Evolutionary conservation across 2,329 filamentous ascomycete species (phyloP).

Genomic region (Colletotrichum simmondsii): DNA sequence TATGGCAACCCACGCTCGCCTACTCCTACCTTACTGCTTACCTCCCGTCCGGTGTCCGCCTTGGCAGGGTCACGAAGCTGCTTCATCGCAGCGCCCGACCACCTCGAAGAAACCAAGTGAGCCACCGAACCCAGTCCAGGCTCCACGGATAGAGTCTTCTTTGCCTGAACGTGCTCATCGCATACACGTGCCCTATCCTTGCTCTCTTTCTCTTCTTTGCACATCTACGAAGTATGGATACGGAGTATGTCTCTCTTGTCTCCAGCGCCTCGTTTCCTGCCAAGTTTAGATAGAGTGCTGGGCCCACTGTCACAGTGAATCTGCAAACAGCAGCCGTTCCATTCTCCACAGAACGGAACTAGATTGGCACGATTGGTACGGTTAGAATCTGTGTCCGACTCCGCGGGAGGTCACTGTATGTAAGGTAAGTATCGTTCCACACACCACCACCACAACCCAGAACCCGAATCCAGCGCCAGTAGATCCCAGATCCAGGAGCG

Average conservation of each 20-base stretch:
- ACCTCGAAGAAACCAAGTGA: too few relatives aligned
- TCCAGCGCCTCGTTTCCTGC: slow-evolving; percentile 7
- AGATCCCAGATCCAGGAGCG: slow-evolving; percentile 14
- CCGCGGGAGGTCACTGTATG: background rate
- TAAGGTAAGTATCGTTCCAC: background rate
- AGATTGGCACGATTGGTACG: background rate
- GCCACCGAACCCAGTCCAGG: background rate
- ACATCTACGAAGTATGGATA: background rate
- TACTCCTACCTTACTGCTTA: background rate
- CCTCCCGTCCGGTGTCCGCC: slow-evolving; percentile 23
- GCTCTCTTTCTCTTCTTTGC: background rate
- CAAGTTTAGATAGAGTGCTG: background rate
- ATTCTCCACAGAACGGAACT: background rate
- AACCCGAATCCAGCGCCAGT: background rate
- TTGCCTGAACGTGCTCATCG: background rate
- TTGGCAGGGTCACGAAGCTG: slow-evolving; percentile 32
- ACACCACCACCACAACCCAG: background rate
- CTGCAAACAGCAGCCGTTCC: slow-evolving; percentile 28
- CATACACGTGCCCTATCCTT: background rate
- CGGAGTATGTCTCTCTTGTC: background rate
- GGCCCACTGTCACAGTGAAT: background rate
- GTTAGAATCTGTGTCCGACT: background rate
- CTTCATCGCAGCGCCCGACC: slow-evolving; percentile 5
- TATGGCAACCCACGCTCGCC: slow-evolving; percentile 4
- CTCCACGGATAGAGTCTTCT: background rate